Conservation (phyloP, 441 rosid genomes). For the Pelargonium myrrhifolium region DNA sequence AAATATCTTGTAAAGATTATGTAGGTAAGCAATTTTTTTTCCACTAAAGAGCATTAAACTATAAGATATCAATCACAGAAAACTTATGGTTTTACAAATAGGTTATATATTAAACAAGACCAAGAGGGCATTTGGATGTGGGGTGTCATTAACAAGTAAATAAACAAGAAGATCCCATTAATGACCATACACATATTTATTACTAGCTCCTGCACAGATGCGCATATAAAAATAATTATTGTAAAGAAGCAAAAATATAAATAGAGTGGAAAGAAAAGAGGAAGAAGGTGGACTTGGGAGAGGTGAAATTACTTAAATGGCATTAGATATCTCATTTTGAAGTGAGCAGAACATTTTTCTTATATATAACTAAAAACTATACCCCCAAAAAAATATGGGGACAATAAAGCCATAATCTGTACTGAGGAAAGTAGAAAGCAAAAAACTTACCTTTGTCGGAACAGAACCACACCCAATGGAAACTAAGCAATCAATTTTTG, state of each 20-base stretch:
- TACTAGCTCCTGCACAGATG: background rate
- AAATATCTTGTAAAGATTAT: background rate
- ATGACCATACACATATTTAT: background rate
- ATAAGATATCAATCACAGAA: background rate
- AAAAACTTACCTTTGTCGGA: slow-evolving; percentile 69
- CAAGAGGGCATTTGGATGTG: background rate
- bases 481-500: slow-evolving; percentile 88
- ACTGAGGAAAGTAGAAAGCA: slow-evolving; percentile 10
- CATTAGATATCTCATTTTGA: background rate
- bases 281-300: background rate
- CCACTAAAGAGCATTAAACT: background rate
- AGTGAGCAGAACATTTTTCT: background rate
- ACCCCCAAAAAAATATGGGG: background rate
- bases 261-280: background rate
- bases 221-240: background rate
- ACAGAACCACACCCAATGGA: slow-evolving; percentile 96
- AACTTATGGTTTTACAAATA: background rate
- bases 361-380: background rate
- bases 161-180: background rate
- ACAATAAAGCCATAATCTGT: slow-evolving; percentile 11
- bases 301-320: background rate
- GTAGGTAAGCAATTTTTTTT: background rate
- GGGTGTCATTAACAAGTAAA: background rate
- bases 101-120: background rate
- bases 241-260: background rate